Evolutionary conservation across 306 rosid genomes (phyloP).

Genomic region (Trichosanthes cucumerina): DNA sequence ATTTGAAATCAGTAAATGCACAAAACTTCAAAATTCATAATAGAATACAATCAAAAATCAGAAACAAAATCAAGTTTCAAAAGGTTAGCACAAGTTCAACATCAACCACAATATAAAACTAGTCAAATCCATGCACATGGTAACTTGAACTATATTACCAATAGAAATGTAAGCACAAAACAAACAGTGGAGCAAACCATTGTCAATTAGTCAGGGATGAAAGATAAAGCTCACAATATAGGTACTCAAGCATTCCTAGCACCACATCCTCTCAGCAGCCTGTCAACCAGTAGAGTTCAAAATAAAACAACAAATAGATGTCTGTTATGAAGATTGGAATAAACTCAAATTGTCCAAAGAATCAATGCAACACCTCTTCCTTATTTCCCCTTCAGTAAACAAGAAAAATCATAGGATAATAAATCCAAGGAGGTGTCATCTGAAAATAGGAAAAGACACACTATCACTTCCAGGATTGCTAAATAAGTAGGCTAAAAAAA

Average conservation of each 20-base stretch:
- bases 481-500: not conserved
- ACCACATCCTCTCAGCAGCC: slow-evolving; percentile 2
- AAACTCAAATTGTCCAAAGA: not conserved
- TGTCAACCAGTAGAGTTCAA: not conserved
- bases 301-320: not conserved
- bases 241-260: not conserved
- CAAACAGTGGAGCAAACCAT: not conserved
- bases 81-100: not conserved
- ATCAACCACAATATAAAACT: not conserved
- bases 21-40: not conserved
- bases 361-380: not conserved
- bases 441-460: not conserved
- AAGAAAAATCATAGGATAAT: not conserved
- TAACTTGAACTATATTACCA: not conserved
- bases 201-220: not conserved
- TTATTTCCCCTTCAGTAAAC: not conserved
- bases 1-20: slow-evolving; percentile 1
- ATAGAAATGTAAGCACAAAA: not conserved
- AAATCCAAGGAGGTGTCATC: not conserved
- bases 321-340: not conserved
- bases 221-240: not conserved
- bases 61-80: not conserved
- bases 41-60: not conserved
- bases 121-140: not conserved
- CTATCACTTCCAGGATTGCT: not conserved